phyloP scores from a whole-genome alignment of 306 rosid genomes.

The Styphnolobium japonicum region DNA sequence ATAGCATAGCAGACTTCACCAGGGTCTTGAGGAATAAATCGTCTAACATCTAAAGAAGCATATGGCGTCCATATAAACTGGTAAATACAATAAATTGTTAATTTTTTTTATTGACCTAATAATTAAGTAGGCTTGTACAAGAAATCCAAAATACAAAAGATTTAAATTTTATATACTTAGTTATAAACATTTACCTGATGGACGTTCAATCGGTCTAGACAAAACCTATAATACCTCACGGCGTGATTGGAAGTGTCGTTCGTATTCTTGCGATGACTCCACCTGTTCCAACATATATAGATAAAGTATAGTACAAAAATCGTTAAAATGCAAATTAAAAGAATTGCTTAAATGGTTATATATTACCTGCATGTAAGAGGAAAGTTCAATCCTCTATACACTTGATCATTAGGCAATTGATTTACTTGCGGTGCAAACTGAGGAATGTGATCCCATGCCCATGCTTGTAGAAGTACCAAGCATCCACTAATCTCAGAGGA shows the following conservation, averaged over 20 bases:
- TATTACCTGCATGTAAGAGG: not conserved
- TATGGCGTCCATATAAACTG: not conserved
- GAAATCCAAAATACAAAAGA: not conserved
- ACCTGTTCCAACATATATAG: not conserved
- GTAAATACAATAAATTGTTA: not conserved
- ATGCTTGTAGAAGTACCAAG: not conserved
- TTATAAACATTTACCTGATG: not conserved
- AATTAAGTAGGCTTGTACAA: no score
- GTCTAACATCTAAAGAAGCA: not conserved
- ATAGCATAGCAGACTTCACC: not conserved
- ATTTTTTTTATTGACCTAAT: not conserved
- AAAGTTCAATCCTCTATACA: not conserved
- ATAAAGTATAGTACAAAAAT: not conserved
- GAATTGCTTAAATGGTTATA: not conserved
- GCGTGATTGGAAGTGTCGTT: not conserved
- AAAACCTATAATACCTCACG: not conserved
- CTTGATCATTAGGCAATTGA: not conserved
- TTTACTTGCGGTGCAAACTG: not conserved
- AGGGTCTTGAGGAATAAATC: not conserved
- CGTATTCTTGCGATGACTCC: not conserved
- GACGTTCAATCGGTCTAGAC: not conserved
- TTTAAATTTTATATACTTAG: no score
- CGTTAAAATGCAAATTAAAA: no score
- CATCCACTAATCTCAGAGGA: not conserved
- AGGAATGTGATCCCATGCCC: not conserved